Conservation (phyloP, 2,329 filamentous ascomycete species). For the Ceratocystiopsis brevicomis region DNA sequence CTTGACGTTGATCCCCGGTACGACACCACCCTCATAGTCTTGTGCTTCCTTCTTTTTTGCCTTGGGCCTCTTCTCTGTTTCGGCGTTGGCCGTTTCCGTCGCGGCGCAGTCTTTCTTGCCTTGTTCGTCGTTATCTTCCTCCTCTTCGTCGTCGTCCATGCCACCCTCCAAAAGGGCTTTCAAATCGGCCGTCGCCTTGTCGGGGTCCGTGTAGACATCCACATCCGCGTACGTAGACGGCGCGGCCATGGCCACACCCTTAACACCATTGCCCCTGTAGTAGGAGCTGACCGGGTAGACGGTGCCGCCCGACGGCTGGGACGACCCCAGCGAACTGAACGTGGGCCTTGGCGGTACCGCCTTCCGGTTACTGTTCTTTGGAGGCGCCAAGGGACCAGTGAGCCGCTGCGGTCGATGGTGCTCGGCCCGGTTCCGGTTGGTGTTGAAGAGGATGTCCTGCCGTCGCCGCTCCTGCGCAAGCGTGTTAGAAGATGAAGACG, state of each 20-base stretch:
- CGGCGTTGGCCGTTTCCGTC: conserved; percentile 15
- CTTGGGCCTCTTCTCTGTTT: conserved; percentile 42
- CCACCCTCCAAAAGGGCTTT: conserved; percentile 69
- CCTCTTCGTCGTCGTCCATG: conserved; percentile 54
- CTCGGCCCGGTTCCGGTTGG: conserved; percentile 31
- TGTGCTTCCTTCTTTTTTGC: conserved; percentile 39
- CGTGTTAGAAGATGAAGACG: conserved; percentile 7
- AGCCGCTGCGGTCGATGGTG: conserved; percentile 33
- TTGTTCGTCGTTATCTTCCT: conserved; percentile 19
- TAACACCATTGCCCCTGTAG: conserved; percentile 4
- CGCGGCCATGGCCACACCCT: background rate
- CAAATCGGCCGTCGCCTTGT: conserved; percentile 55
- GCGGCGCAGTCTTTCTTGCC: background rate
- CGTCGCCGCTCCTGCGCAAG: conserved; percentile 24
- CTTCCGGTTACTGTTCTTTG: conserved; percentile 28
- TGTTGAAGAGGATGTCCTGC: conserved; percentile 34
- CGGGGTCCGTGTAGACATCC: conserved; percentile 45
- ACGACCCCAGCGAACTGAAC: conserved; percentile 25
- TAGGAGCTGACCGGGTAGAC: conserved; percentile 10
- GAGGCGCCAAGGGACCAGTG: conserved; percentile 24
- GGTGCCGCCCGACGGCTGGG: conserved; percentile 9
- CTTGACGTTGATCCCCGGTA: conserved; percentile 73
- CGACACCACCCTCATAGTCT: conserved; percentile 26
- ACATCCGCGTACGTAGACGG: conserved; percentile 4
- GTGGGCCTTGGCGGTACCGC: conserved; percentile 23